Conservation (phyloP, 345 rosid genomes). For the Luvunga scandens region DNA sequence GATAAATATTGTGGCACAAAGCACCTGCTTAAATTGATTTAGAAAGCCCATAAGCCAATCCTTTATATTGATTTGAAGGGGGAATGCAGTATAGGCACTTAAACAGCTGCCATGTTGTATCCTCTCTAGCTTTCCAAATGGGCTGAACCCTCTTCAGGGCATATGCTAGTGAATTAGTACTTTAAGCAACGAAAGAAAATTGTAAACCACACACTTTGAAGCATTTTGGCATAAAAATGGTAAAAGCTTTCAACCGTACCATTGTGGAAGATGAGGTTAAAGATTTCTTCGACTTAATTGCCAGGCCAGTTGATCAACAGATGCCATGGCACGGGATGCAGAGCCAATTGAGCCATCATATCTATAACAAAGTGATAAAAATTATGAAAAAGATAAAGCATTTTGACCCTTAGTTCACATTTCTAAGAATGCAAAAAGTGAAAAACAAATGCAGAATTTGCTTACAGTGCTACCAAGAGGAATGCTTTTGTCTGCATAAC, state of each 20-base stretch:
- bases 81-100: neutral
- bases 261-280: constrained; percentile 11
- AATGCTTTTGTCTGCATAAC: constrained; percentile 65
- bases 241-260: constrained; percentile 3
- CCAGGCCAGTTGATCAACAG: constrained; percentile 65
- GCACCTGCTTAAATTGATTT: neutral
- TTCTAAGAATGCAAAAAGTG: neutral
- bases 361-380: constrained; percentile 29
- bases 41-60: neutral
- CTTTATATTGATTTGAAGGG: neutral
- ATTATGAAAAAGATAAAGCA: neutral
- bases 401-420: neutral
- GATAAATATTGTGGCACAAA: neutral
- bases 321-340: constrained; percentile 69
- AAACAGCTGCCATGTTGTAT: neutral
- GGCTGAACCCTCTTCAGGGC: neutral
- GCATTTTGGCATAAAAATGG: neutral
- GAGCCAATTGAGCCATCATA: constrained; percentile 77
- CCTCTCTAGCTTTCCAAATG: neutral
- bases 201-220: neutral
- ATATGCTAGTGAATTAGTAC: neutral
- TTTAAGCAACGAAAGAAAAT: neutral
- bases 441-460: neutral
- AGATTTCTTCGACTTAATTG: constrained; percentile 41
- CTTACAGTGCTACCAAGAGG: constrained; percentile 77